Conservation (phyloP, 345 rosid species). For the Rhodomyrtus tomentosa region DNA sequence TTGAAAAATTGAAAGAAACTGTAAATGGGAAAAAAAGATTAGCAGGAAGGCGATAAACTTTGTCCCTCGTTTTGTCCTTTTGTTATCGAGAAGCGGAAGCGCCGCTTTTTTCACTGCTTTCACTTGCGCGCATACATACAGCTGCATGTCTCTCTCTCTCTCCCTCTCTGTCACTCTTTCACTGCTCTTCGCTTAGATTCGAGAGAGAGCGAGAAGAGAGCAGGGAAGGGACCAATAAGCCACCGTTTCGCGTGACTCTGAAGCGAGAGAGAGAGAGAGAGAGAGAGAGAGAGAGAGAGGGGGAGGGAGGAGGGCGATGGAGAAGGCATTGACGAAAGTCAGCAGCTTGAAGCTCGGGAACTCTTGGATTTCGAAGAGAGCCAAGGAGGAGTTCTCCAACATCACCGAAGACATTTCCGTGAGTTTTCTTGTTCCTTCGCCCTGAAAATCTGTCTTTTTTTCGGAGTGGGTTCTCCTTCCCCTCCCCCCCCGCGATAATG, state of each 20-base stretch:
- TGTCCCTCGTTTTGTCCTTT: not conserved
- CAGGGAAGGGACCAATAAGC: not conserved
- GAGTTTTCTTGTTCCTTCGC: constrained; percentile 4
- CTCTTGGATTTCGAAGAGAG: constrained; percentile 90
- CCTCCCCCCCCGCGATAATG: no score
- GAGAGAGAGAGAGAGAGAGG: not conserved
- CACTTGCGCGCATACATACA: not conserved
- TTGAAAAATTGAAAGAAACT: not conserved
- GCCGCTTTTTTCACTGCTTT: not conserved
- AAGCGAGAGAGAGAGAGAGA: not conserved
- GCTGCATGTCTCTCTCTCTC: not conserved
- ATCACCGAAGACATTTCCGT: constrained; percentile 77
- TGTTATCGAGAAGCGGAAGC: not conserved
- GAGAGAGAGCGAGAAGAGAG: not conserved
- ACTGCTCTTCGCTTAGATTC: not conserved
- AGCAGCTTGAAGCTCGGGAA: constrained; percentile 75
- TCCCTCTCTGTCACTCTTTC: not conserved
- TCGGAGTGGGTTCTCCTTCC: not conserved
- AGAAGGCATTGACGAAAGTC: constrained; percentile 83
- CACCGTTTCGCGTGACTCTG: not conserved
- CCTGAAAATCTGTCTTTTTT: not conserved
- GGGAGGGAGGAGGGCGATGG: constrained; percentile 28
- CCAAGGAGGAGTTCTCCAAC: constrained; percentile 79
- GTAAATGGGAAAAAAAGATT: not conserved
- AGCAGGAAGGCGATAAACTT: not conserved